Percentiles rank a stretch among this genome's conserved stretches.
Evolutionary conservation across 768 basidiomycete genomes (phyloP).

Genomic region (Russula earlei): DNA sequence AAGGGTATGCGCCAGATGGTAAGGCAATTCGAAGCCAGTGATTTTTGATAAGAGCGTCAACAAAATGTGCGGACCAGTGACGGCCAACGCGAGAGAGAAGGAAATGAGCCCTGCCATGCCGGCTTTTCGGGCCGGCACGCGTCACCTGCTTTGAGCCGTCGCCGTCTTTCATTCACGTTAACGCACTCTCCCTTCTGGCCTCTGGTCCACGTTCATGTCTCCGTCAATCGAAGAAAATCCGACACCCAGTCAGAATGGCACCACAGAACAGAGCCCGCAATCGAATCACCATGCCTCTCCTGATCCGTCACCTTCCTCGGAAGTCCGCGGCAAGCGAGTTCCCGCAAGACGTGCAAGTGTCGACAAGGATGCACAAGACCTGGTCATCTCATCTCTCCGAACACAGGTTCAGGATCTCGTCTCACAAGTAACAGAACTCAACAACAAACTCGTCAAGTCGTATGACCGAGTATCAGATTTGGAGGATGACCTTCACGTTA

Average conservation of each 20-base stretch:
- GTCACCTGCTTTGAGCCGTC: not conserved
- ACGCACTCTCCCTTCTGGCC: not conserved
- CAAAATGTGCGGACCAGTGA: not conserved
- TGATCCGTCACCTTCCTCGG: not conserved
- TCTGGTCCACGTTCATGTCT: conserved; percentile 12
- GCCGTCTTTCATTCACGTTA: not conserved
- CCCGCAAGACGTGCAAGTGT: conserved; percentile 9
- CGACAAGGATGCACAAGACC: conserved; percentile 62
- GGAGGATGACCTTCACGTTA: conserved; percentile 77
- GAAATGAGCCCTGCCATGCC: not conserved
- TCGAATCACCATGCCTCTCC: conserved; percentile 1
- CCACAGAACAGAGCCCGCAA: not conserved
- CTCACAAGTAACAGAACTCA: conserved; percentile 84
- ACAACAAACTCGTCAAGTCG: conserved; percentile 83
- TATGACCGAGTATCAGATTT: conserved; percentile 90
- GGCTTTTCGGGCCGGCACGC: conserved; percentile 2
- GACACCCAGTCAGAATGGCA: not conserved
- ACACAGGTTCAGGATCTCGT: conserved; percentile 78
- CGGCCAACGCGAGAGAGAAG: not conserved
- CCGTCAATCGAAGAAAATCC: conserved; percentile 1
- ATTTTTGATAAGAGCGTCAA: not conserved
- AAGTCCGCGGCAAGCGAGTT: conserved; percentile 1
- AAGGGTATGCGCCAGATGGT: not conserved
- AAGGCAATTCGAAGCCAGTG: not conserved
- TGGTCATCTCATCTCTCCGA: conserved; percentile 74